Evolutionary conservation across 805 yeast genomes (phyloP), one percentile per base, ranked within the genome.

Genomic region (Scheffersomyces lignosus): DNA sequence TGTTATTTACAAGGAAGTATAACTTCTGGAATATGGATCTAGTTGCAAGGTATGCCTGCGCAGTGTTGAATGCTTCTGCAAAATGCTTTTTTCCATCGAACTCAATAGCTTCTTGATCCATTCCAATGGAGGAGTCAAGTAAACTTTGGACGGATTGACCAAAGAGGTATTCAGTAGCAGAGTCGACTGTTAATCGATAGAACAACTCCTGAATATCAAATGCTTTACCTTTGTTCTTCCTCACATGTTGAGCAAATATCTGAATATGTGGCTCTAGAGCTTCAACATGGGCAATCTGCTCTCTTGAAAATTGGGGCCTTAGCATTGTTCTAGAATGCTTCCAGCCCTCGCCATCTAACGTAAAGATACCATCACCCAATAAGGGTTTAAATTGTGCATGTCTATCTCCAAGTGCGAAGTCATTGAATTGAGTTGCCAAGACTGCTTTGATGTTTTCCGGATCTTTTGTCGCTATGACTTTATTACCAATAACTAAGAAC

Each of bases 221-320:
- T 5, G 27, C 38, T 15, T 37, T 17, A 3, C 70, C 70, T 8
- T 55, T 52, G 29, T 29, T 18, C 28, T 47, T 52, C 18, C 31
- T 37, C 20, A 68, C 41, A 40, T 66, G 71, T 26, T 49, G 45
- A 12, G 57, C 57, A 29, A 68, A 51, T 7, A 50, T 51, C 42
- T 66, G 70, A n/a, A 67, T 37, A 44, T 68, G 73, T 10, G 71
- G 70, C 39, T 68, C 73, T 47, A 67, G 53, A 4, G 56, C 18
- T 37, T 55, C 51, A n/a, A 66, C 70, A 38, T 68, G 72, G 6
- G 70, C 61, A 36, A 67, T 61, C 45, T 68, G 70, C 37, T 66
- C 73, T 51, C 71, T 54, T 10, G 71, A 64, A 45, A 68, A 68
- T 41, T 68, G 72, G 2, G 73, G 73, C 42, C 72, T 57, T 41